Conservation (phyloP, 2,329 filamentous ascomycete genomes). For the Ophiostoma fasciatum region DNA sequence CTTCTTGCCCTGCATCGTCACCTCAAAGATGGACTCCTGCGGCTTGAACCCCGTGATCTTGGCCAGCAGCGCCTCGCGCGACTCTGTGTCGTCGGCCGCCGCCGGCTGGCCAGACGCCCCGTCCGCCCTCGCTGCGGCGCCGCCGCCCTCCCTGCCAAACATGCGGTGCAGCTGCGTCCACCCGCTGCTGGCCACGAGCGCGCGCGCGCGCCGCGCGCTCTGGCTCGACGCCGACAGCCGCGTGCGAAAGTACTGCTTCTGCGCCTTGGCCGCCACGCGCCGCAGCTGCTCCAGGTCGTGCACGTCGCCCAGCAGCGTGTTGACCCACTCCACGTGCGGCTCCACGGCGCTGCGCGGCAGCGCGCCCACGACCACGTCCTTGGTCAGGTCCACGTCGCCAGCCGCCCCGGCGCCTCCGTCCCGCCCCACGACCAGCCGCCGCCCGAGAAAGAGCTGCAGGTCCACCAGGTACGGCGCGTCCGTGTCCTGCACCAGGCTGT, state of each 20-base stretch:
- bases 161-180: conserved; percentile 68
- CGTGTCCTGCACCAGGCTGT: conserved; percentile 75
- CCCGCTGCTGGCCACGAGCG: conserved; percentile 52
- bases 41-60: conserved; percentile 80
- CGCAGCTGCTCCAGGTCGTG: conserved; percentile 58
- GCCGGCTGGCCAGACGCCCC: too few relatives aligned
- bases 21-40: conserved; percentile 91
- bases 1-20: conserved; percentile 55
- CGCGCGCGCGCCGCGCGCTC: conserved; percentile 76
- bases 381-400: conserved; percentile 49
- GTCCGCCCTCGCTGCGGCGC: too few relatives aligned
- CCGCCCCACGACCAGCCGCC: conserved; percentile 62
- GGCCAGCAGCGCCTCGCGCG: conserved; percentile 74
- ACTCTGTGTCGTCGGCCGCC: conserved; percentile 24
- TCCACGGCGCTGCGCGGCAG: conserved; percentile 61
- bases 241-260: conserved; percentile 83
- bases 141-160: conserved; percentile 44
- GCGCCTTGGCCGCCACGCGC: conserved; percentile 68
- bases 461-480: conserved; percentile 89
- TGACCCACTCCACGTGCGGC: conserved; percentile 65
- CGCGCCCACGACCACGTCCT: conserved; percentile 72
- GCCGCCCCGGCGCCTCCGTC: conserved; percentile 39
- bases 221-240: conserved; percentile 80
- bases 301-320: conserved; percentile 61
- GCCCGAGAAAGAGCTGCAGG: conserved; percentile 86